Evolutionary conservation across 306 rosid species (phyloP).

Genomic region (Begonia fuchsioides): DNA sequence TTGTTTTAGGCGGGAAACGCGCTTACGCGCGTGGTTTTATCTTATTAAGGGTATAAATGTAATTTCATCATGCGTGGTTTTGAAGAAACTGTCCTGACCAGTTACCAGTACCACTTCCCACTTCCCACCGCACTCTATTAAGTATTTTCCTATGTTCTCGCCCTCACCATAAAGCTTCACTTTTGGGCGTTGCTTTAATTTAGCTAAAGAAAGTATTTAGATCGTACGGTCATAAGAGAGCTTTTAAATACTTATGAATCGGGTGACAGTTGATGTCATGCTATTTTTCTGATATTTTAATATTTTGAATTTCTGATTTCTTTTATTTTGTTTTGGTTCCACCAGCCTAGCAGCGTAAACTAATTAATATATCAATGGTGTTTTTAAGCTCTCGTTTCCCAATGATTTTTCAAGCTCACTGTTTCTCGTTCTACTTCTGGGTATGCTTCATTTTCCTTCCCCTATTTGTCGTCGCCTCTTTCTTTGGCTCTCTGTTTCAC

Average conservation of each 20-base stretch:
- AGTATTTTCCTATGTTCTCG: neutral
- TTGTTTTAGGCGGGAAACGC: neutral
- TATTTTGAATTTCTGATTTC: too few relatives aligned
- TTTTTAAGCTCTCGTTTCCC: constrained; percentile 3
- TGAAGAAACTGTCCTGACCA: constrained; percentile 9
- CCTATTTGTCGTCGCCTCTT: neutral
- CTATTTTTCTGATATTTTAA: too few relatives aligned
- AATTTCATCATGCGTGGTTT: constrained; percentile 7
- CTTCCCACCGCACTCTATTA: too few relatives aligned
- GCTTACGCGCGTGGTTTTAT: constrained; percentile 1
- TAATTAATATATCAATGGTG: constrained; percentile 3
- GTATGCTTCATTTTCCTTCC: constrained; percentile 8
- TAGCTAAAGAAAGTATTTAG: neutral
- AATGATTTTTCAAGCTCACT: neutral
- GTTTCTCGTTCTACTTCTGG: neutral
- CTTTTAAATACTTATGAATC: too few relatives aligned
- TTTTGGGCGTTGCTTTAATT: neutral
- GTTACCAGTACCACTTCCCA: neutral
- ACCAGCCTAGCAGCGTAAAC: constrained; percentile 2
- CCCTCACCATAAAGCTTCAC: neutral
- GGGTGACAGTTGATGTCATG: too few relatives aligned
- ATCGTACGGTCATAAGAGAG: constrained; percentile 1
- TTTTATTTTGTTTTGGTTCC: neutral
- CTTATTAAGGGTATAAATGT: neutral
- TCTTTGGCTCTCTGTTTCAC: constrained; percentile 6